A percentile compares a stretch with the other conserved stretches of the same genome.
phyloP scores from a whole-genome alignment of 306 rosid genomes.

The Malus orientalis region DNA sequence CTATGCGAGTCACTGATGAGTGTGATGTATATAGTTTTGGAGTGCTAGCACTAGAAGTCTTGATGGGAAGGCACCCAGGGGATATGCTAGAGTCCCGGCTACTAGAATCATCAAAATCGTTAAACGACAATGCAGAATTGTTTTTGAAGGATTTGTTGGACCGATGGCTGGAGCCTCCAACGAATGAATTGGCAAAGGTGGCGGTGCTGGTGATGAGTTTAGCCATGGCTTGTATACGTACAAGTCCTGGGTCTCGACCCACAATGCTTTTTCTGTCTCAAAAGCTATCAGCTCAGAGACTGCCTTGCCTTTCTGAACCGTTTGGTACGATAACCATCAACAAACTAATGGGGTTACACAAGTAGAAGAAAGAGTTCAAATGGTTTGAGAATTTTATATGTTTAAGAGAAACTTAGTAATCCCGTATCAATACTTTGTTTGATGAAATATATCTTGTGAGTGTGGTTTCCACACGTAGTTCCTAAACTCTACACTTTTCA shows the following conservation, averaged over 20 bases:
- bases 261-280: slow-evolving; percentile 47
- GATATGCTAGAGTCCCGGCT: slow-evolving; percentile 21
- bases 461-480: too few species aligned
- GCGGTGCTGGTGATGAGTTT: slow-evolving; percentile 26
- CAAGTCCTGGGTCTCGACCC: slow-evolving; percentile 38
- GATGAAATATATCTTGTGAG: neutral
- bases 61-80: slow-evolving; percentile 66
- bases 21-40: slow-evolving; percentile 63
- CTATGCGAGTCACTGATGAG: slow-evolving; percentile 39
- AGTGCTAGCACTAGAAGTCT: slow-evolving; percentile 43
- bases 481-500: too few species aligned
- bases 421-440: neutral
- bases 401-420: neutral
- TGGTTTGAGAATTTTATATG: neutral
- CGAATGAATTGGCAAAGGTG: slow-evolving; percentile 7
- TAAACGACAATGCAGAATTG: slow-evolving; percentile 5
- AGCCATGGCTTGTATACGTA: slow-evolving; percentile 36
- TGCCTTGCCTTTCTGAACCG: slow-evolving; percentile 9
- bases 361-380: neutral
- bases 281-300: slow-evolving; percentile 21
- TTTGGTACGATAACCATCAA: neutral
- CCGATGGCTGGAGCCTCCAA: slow-evolving; percentile 36
- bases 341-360: neutral
- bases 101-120: neutral
- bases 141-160: slow-evolving; percentile 43